phyloP scores from a whole-genome alignment of 441 rosid genomes.

The Erysimum pusillum region DNA sequence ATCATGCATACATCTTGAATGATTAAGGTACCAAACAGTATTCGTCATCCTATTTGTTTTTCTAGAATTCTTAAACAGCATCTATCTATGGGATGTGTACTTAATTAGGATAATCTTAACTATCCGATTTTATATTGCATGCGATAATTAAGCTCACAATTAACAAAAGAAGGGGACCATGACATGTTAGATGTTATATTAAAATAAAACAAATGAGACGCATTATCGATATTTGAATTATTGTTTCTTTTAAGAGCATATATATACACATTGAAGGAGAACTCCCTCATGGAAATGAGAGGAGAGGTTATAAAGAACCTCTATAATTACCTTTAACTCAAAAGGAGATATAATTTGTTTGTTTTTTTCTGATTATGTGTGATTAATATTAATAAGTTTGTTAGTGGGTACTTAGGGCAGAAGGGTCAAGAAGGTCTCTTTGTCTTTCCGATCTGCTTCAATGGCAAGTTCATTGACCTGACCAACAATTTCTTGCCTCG shows the following conservation, averaged over 20 bases:
- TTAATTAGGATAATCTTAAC: slow-evolving; percentile 28
- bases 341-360: slow-evolving; percentile 4
- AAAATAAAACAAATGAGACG: slow-evolving; percentile 6
- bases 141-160: slow-evolving; percentile 27
- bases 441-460: slow-evolving; percentile 39
- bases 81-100: slow-evolving; percentile 25
- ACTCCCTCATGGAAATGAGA: slow-evolving; percentile 15
- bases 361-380: background rate
- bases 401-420: slow-evolving; percentile 41
- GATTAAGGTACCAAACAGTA: slow-evolving; percentile 32
- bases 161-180: slow-evolving; percentile 25
- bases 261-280: slow-evolving; percentile 13
- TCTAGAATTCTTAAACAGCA: slow-evolving; percentile 12
- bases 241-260: background rate
- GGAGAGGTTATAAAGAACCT: slow-evolving; percentile 8
- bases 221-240: slow-evolving; percentile 1
- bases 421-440: slow-evolving; percentile 42
- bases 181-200: slow-evolving; percentile 6
- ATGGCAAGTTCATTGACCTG: slow-evolving; percentile 41
- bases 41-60: slow-evolving; percentile 22
- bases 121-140: slow-evolving; percentile 14
- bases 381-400: slow-evolving; percentile 8
- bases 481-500: slow-evolving; percentile 28
- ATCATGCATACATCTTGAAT: slow-evolving; percentile 36
- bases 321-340: slow-evolving; percentile 12